Evolutionary conservation across 176 grass and related monocot genomes (phyloP).

Genomic region (Cymbopogon citratus): DNA sequence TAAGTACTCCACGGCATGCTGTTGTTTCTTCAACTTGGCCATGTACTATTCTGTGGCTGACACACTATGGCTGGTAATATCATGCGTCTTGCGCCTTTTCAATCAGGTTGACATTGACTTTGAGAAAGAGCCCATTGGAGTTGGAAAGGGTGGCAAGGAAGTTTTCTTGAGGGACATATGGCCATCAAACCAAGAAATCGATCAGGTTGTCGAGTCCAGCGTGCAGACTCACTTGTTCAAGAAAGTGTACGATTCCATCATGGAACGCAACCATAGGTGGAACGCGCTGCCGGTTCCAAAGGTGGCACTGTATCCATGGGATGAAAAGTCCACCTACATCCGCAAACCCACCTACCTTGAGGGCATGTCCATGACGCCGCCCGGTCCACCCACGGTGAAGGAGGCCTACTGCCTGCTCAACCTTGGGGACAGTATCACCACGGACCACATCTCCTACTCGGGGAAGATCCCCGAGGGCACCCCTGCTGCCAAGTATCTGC

Average conservation of each 20-base stretch:
- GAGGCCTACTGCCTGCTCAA: slow-evolving; percentile 58
- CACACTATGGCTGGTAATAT: neutral
- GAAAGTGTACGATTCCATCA: slow-evolving; percentile 42
- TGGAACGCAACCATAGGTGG: slow-evolving; percentile 42
- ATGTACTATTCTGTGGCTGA: neutral
- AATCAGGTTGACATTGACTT: slow-evolving; percentile 71
- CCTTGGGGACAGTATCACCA: slow-evolving; percentile 52
- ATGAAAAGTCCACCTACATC: slow-evolving; percentile 55
- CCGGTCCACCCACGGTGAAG: slow-evolving; percentile 30
- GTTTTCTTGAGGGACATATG: slow-evolving; percentile 64
- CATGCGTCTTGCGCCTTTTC: neutral
- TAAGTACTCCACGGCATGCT: neutral
- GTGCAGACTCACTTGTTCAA: slow-evolving; percentile 54
- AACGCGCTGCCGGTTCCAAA: slow-evolving; percentile 31
- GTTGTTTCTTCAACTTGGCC: neutral
- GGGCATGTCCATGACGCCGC: slow-evolving; percentile 49
- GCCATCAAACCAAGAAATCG: slow-evolving; percentile 67
- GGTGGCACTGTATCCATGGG: slow-evolving; percentile 41
- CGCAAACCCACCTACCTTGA: slow-evolving; percentile 53
- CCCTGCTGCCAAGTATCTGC: slow-evolving; percentile 54
- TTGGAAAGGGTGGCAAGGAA: slow-evolving; percentile 42
- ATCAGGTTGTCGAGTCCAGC: slow-evolving; percentile 40
- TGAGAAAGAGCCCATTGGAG: slow-evolving; percentile 53
- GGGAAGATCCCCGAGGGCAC: slow-evolving; percentile 60
- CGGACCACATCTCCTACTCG: slow-evolving; percentile 58